Conservation (phyloP, 148 eudicot genomes). For the Diospyros kaki region DNA sequence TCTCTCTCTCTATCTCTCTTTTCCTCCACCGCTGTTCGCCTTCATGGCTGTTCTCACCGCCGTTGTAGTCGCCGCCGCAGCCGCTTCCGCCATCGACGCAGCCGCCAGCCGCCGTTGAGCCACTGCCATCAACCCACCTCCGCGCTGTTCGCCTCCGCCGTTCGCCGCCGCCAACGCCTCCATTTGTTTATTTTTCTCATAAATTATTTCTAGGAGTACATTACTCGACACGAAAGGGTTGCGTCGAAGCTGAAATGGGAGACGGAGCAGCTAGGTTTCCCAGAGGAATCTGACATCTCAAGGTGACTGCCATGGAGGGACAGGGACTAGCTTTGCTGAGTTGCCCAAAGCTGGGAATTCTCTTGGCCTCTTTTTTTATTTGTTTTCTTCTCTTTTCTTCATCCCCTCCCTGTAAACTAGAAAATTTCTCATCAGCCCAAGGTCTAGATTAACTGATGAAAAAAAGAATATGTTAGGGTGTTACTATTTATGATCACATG, state of each 20-base stretch:
- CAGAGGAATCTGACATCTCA: constrained; percentile 28
- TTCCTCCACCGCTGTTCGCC: too few species aligned
- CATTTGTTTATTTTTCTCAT: not conserved
- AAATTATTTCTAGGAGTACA: constrained; percentile 31
- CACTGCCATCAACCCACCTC: too few species aligned
- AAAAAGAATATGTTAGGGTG: too few species aligned
- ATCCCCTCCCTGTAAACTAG: constrained; percentile 22
- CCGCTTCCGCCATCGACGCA: too few species aligned
- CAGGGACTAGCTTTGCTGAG: constrained; percentile 1
- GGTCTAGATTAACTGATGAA: too few species aligned
- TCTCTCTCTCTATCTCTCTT: too few species aligned
- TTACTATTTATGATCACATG: too few species aligned
- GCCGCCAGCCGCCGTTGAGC: too few species aligned
- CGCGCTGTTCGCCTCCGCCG: too few species aligned
- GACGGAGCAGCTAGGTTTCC: constrained; percentile 38
- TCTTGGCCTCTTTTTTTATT: constrained; percentile 6
- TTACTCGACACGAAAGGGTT: constrained; percentile 44
- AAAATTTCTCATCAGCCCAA: not conserved
- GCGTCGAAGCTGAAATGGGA: constrained; percentile 43
- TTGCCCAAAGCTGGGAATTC: constrained; percentile 19
- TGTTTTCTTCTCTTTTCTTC: not conserved
- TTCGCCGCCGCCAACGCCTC: too few species aligned
- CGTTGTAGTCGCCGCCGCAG: too few species aligned
- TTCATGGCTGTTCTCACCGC: too few species aligned
- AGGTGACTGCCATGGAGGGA: constrained; percentile 13